Evolutionary conservation across 129 eudicot genomes (phyloP).

Genomic region (Lactuca sativa): DNA sequence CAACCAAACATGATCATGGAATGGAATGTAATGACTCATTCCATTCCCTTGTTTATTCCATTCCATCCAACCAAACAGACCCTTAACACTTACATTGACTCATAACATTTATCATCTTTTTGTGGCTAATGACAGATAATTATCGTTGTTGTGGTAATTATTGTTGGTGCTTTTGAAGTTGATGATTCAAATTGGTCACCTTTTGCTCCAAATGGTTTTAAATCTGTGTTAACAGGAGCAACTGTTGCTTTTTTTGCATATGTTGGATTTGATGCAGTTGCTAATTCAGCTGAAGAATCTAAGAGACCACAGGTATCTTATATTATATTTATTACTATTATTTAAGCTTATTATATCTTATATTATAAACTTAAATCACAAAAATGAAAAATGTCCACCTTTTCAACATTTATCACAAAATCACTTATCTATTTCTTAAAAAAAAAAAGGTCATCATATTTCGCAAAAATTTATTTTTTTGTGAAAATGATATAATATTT

Average conservation of each 20-base stretch:
- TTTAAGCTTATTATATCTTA: not conserved
- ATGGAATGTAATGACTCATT: not conserved
- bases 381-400: too few species aligned
- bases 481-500: too few species aligned
- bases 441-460: too few species aligned
- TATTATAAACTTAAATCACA: too few species aligned
- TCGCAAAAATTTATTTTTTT: too few species aligned
- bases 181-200: slow-evolving; percentile 94
- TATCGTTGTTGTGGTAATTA: slow-evolving; percentile 74
- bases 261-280: slow-evolving; percentile 99
- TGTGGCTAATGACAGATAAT: slow-evolving; percentile 67
- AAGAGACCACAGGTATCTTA: slow-evolving; percentile 80
- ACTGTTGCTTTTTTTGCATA: slow-evolving; percentile 94
- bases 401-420: too few species aligned
- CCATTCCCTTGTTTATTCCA: too few species aligned
- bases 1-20: too few species aligned
- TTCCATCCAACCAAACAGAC: not conserved
- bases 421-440: too few species aligned
- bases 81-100: not conserved
- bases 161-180: slow-evolving; percentile 77
- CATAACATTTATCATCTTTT: slow-evolving; percentile 1
- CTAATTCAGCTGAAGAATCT: slow-evolving; percentile 98
- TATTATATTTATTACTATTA: not conserved
- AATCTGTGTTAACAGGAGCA: slow-evolving; percentile 84
- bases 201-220: slow-evolving; percentile 79